Conservation (phyloP, 148 eudicot species). For the Cornus suecica region DNA sequence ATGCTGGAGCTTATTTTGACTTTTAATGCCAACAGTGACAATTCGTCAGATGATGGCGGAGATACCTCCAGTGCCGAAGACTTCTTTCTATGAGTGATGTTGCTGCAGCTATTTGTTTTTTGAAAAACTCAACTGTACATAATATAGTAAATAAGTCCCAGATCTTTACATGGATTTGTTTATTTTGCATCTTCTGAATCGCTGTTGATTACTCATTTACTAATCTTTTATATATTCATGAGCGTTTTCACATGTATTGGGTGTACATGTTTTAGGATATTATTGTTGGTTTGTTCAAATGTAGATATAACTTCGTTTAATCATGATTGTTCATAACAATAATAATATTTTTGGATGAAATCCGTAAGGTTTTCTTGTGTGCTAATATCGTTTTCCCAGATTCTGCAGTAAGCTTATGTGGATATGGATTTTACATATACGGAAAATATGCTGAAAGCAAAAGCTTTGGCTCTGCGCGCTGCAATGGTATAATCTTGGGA, state of each 20-base stretch:
- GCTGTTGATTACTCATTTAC: no score
- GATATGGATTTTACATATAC: no score
- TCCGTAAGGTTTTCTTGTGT: neutral
- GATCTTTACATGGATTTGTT: neutral
- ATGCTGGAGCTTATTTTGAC: constrained; percentile 49
- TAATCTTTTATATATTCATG: neutral
- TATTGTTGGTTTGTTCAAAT: neutral
- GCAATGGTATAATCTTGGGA: no score
- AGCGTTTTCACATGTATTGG: neutral
- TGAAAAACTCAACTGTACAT: constrained; percentile 15
- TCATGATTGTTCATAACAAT: no score
- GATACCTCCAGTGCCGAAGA: constrained; percentile 50
- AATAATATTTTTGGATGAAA: neutral
- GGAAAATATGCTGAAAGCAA: no score
- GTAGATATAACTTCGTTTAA: no score
- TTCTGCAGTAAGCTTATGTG: no score
- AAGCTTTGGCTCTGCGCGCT: no score
- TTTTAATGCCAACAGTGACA: constrained; percentile 36
- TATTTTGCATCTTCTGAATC: no score
- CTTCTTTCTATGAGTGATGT: constrained; percentile 29
- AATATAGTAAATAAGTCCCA: constrained; percentile 1
- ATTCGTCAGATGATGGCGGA: constrained; percentile 40
- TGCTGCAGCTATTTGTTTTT: neutral
- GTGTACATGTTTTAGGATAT: neutral
- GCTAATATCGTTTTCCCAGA: neutral